A percentile compares a stretch with the other conserved stretches of the same genome.
Conservation (phyloP, 345 rosid species). For the Nasturtium officinale region DNA sequence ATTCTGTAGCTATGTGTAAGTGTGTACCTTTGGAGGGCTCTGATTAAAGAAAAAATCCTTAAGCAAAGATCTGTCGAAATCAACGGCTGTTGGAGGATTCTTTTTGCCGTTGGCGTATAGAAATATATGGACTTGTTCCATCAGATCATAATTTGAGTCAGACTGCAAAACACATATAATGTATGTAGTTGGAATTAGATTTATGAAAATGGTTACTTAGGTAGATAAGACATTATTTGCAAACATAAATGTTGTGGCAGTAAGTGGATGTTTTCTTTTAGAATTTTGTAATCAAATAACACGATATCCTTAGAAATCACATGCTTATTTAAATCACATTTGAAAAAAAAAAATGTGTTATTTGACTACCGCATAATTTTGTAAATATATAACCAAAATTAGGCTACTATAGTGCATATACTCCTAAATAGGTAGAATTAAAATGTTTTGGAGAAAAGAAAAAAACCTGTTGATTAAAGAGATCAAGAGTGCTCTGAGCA, state of each 20-base stretch:
- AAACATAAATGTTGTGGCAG: neutral
- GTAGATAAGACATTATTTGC: neutral
- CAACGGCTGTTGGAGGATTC: conserved; percentile 87
- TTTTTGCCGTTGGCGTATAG: conserved; percentile 83
- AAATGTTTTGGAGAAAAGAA: neutral
- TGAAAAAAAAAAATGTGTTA: too few relatives aligned
- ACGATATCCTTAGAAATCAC: too few relatives aligned
- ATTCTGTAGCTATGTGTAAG: neutral
- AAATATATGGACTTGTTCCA: conserved; percentile 76
- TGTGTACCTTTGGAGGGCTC: conserved; percentile 79
- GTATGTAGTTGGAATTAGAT: neutral
- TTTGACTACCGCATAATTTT: neutral
- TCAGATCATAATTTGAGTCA: conserved; percentile 63
- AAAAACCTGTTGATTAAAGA: conserved; percentile 72
- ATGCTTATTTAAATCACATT: too few relatives aligned
- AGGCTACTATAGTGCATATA: neutral
- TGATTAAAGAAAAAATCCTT: conserved; percentile 80
- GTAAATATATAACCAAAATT: neutral
- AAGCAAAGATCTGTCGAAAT: conserved; percentile 76
- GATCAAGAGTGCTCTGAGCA: conserved; percentile 80
- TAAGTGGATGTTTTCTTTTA: too few relatives aligned
- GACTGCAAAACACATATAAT: conserved; percentile 46
- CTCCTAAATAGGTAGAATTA: neutral
- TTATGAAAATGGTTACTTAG: neutral
- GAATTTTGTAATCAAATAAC: too few relatives aligned